These are phyloP conservation scores for Kodamaea arcana DNA, from an alignment of 1,139 yeast species.

Conservation along the genomic window DNA sequence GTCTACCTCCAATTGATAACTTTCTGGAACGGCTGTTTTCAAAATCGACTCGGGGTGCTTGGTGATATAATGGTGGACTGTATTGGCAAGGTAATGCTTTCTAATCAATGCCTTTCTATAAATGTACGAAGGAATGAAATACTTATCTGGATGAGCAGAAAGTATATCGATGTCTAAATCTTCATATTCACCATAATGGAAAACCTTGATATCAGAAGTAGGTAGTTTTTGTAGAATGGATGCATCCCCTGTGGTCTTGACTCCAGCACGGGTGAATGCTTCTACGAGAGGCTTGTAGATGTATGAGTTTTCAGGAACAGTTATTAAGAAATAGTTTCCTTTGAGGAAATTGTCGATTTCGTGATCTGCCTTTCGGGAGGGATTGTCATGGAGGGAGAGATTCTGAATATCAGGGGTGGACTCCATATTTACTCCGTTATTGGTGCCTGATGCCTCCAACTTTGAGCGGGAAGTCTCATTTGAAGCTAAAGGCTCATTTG, in stretches of 20 bases:
- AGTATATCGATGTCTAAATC: slow-evolving; percentile 72
- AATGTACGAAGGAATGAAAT: slow-evolving; percentile 74
- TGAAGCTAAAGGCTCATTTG: slow-evolving; percentile 11
- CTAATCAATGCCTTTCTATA: slow-evolving; percentile 85
- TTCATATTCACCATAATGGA: slow-evolving; percentile 90
- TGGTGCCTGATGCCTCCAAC: not conserved
- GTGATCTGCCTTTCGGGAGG: not conserved
- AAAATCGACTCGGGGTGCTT: slow-evolving; percentile 72
- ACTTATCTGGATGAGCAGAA: slow-evolving; percentile 34
- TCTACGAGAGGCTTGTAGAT: slow-evolving; percentile 52
- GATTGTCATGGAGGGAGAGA: not conserved
- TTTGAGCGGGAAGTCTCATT: not conserved
- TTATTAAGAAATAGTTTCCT: slow-evolving; percentile 21
- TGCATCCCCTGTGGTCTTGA: slow-evolving; percentile 24
- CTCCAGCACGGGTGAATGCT: slow-evolving; percentile 35
- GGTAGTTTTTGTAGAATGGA: slow-evolving; percentile 19
- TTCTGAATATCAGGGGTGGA: not conserved
- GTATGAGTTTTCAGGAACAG: slow-evolving; percentile 43
- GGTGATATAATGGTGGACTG: slow-evolving; percentile 66
- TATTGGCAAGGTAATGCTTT: slow-evolving; percentile 81
- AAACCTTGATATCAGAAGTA: slow-evolving; percentile 28
- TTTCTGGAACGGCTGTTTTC: slow-evolving; percentile 60
- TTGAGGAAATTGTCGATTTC: not conserved
- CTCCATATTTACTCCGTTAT: not conserved
- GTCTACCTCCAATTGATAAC: slow-evolving; percentile 83